Evolutionary conservation across 495 filamentous ascomycete species (phyloP).

Genomic region (Trichoderma gamsii): DNA sequence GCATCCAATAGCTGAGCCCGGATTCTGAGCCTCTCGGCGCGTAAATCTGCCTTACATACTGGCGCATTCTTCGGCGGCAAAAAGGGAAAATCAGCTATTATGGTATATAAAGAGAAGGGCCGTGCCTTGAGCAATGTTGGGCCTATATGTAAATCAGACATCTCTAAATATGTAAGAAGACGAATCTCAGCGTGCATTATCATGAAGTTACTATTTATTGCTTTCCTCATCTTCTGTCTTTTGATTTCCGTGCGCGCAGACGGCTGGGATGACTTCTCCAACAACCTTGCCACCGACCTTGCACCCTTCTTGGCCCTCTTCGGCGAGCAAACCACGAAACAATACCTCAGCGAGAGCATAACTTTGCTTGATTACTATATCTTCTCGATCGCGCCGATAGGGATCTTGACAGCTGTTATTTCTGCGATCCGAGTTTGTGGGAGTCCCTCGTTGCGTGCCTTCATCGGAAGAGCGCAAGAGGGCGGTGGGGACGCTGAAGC

Average conservation of each 20-base stretch:
- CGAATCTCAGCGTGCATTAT: background rate
- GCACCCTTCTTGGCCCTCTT: constrained; percentile 39
- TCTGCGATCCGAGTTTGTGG: constrained; percentile 45
- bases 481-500: constrained; percentile 30
- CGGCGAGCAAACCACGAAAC: constrained; percentile 45
- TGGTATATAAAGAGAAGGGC: no score
- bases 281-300: constrained; percentile 43
- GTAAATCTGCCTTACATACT: no score
- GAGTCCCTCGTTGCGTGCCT: constrained; percentile 38
- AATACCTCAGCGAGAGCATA: constrained; percentile 46
- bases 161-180: no score
- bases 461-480: constrained; percentile 43
- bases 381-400: constrained; percentile 36
- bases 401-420: constrained; percentile 45
- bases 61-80: no score
- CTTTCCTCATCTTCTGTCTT: background rate
- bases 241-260: background rate
- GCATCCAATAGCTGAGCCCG: no score
- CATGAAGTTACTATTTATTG: background rate
- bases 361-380: constrained; percentile 17
- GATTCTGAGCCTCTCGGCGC: no score
- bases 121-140: no score
- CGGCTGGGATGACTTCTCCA: constrained; percentile 40
- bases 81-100: no score
- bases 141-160: no score